Evolutionary conservation across 176 grass and related monocot genomes (phyloP).

Genomic region (Rhynchospora tenuis): DNA sequence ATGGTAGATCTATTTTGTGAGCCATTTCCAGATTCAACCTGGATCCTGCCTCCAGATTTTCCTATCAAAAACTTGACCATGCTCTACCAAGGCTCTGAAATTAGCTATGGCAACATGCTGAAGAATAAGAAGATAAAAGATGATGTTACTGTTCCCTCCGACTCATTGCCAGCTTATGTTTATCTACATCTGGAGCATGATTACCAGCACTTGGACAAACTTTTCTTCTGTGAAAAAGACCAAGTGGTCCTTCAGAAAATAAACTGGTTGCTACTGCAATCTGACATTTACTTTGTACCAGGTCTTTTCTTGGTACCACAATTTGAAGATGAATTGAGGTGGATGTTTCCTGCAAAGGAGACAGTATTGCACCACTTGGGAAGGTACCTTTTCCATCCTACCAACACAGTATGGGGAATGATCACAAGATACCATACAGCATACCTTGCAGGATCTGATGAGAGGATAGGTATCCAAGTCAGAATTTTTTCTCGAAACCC

Average conservation of each 20-base stretch:
- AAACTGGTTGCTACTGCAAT: slow-evolving; percentile 64
- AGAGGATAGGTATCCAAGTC: slow-evolving; percentile 55
- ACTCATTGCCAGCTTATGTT: slow-evolving; percentile 36
- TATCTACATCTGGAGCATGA: slow-evolving; percentile 56
- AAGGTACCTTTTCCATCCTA: slow-evolving; percentile 72
- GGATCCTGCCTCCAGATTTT: slow-evolving; percentile 40
- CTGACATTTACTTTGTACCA: slow-evolving; percentile 59
- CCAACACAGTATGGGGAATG: slow-evolving; percentile 54
- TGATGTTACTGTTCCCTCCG: slow-evolving; percentile 1
- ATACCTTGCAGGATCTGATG: slow-evolving; percentile 34
- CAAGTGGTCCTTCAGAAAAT: slow-evolving; percentile 40
- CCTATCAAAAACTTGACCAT: slow-evolving; percentile 26
- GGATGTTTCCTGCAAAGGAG: slow-evolving; percentile 64
- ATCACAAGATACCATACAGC: slow-evolving; percentile 45
- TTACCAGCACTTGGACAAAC: slow-evolving; percentile 36
- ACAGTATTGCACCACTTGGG: slow-evolving; percentile 65
- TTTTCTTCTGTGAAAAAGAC: slow-evolving; percentile 67
- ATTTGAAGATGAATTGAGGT: slow-evolving; percentile 57
- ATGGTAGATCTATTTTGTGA: slow-evolving; percentile 56
- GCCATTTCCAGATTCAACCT: slow-evolving; percentile 48
- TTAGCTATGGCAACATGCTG: slow-evolving; percentile 40
- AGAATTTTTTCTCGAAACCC: slow-evolving; percentile 21
- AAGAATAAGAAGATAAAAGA: slow-evolving; percentile 14
- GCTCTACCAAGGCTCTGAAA: slow-evolving; percentile 34
- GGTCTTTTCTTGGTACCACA: slow-evolving; percentile 59